Evolutionary conservation across 2,329 filamentous ascomycete species (phyloP), one percentile per base, ranked within the genome.

Genomic region (Colletotrichum chlorophyti): DNA sequence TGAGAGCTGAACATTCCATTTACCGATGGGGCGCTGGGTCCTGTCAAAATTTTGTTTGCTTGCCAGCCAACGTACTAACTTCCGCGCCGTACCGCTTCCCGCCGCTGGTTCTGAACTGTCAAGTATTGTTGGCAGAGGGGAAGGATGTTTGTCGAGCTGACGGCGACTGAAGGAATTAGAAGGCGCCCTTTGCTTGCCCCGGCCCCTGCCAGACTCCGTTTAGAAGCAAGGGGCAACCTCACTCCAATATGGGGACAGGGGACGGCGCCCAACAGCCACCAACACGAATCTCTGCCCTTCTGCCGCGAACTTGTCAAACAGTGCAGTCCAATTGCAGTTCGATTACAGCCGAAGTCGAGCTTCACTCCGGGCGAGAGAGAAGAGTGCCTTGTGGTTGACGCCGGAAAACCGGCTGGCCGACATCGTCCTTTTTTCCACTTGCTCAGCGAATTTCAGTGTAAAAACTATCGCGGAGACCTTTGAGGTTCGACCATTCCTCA

Each of bases 11-110:
- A n/a, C 31, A 38, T 55, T 40, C 38, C 42, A 47, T 35, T 42
- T 49, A 11, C 31, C 11, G 37, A 59, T 50, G 51, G 43, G 51
- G 51, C 43, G 14, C 37, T 21, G 38, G 38, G 38, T 27, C 38
- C 21, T 37, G 23, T 50, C 45, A 17, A 60, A 41, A 57, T 34
- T 32, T 57, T 49, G 51, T 60, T 60, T 60, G 52, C 51, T 57
- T 57, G 57, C 43, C 57, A 57, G 31, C 47, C 51, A 26, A 37
- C 50, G 37, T 58, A 57, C 45, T 57, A 60, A 57, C 57, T 57
- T 60, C 57, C 57, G 57, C 29, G 57, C 57, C 57, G 57, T 60
- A 60, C 57, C 57, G 57, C 57, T 50, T 60, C 57, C 57, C 57
- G 57, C 43, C 40, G 43, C 27, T 43, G 43, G 43, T 35, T 38